Base-by-base conservation (phyloP, 495 filamentous ascomycete genomes). In the Melanomma pulvis-pyrius region DNA sequence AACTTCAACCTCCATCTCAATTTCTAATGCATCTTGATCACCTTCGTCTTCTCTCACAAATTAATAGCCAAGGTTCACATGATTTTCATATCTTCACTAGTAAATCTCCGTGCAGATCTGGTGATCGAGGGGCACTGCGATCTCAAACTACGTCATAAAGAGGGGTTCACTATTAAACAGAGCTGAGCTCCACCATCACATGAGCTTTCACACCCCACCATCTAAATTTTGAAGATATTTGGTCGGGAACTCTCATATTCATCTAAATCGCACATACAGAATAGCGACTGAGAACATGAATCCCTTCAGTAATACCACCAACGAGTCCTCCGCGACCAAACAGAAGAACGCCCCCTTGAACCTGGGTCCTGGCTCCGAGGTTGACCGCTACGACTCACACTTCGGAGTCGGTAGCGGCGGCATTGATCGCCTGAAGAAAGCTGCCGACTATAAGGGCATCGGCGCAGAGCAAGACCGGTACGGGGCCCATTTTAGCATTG, bases 381-480 rank as follows among this genome's bases (percentile, higher is more conserved):
- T 39, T 28, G 60, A 63, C 50, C 60, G 60, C 28, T 54, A 63
- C 30, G 60, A 29, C 1, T 24, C 30, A 17, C 60, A 63, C 32
- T 63, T 63, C 22, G 34, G 49, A 28, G 21, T 47, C 21, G 48
- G 48, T 25, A 32, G 7, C 19, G 60, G 26, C 4, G 58, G 26
- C 11, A 30, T n/a, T n/a, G 60, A 54, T 46, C 26, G 30, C 11
- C 22, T 56, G 2, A 57, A 49, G 52, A 25, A 47, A 22, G 61
- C 39, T 7, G 39, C 51, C 0, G 36, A 28, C 17, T 49, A 41
- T 36, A 64, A 64, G 24, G 61, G 51, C 22, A 3, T 32, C 7
- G 61, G 61, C 7, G 49, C 61, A 2, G 61, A 64, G 52, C 61
- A 64, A 28, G 61, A 64, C 22, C 51, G 61, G n/a, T 64, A 64